Percentiles rank a stretch among this genome's conserved stretches.
Evolutionary conservation across 2,329 filamentous ascomycete species (phyloP).

Genomic region (Beauveria scarabaeidicola): DNA sequence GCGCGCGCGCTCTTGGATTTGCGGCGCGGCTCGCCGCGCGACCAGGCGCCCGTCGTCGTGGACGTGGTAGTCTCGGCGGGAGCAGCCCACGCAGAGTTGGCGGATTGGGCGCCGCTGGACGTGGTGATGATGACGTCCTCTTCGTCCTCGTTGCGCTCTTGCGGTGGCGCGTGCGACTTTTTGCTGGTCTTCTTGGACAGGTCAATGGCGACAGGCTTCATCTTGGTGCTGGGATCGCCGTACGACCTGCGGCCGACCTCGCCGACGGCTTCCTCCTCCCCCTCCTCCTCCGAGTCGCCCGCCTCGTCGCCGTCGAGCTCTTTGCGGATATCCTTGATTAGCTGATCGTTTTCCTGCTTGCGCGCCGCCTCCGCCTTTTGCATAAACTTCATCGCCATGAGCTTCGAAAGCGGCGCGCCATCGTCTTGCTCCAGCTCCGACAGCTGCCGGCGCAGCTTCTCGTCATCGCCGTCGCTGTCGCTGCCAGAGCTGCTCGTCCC

Average conservation of each 20-base stretch:
- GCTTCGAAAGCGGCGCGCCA: conserved; percentile 50
- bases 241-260: conserved; percentile 64
- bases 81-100: conserved; percentile 16
- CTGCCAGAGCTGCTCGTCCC: conserved; percentile 26
- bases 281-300: conserved; percentile 32
- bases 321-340: conserved; percentile 58
- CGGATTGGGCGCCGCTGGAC: conserved; percentile 12
- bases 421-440: conserved; percentile 38
- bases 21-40: conserved; percentile 27
- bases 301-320: conserved; percentile 59
- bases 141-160: conserved; percentile 20
- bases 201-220: conserved; percentile 24
- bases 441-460: conserved; percentile 40
- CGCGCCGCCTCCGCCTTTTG: conserved; percentile 71
- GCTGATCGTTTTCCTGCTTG: conserved; percentile 72
- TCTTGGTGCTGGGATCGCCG: conserved; percentile 38
- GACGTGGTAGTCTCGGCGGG: conserved; percentile 17
- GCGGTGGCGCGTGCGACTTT: conserved; percentile 21
- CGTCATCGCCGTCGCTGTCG: conserved; percentile 49
- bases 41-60: conserved; percentile 34
- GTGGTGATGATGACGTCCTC: conserved; percentile 22
- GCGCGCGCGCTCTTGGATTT: conserved; percentile 27
- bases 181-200: conserved; percentile 19
- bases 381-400: conserved; percentile 93
- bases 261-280: conserved; percentile 47